Base-by-base conservation (phyloP, 257 asterid species). In the Nicotiana sylvestris region DNA sequence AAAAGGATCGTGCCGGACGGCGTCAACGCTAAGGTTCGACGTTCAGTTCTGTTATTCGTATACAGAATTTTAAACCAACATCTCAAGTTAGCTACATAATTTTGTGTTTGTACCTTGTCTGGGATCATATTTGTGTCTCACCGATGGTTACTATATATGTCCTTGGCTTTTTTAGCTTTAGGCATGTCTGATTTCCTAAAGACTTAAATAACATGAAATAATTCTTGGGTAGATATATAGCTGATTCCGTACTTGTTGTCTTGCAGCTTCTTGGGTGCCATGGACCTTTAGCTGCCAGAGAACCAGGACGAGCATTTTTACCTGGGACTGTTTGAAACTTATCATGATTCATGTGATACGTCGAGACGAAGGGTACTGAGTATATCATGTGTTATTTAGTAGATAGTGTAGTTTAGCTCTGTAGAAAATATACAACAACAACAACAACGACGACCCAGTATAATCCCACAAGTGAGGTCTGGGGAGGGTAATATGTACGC, bases 21-120 rank as follows among this genome's bases (percentile, higher is more conserved):
- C 37, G 89, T 87, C 76, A 85, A 85, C 77, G 90, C 90, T 51
- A 87, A 87, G 90, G 90, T 87, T 72, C n/a, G 81, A 69, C 60
- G 2, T 11, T 68, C 32, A 32, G 33, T 10, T 30, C 39, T 27
- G 6, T 27, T 25, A 5, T 30, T 25, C 1, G 9, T 9, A 21
- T 32, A 16, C 13, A 32, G 12, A 30, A 30, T 46, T 6, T 30
- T 30, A 66, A 6, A 60, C 10, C 29, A 60, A 12, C 13, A 49
- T 9, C 56, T 49, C 13, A 49, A 10, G 15, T 49, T 49, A 37
- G 43, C 39, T 35, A 35, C 55, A 9, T 49, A 9, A 49, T 49
- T 3, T 21, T 49, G 2, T 49, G 12, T 16, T n/a, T 49, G 10
- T 49, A 49, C 35, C 17, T 10, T 18, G 0, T 17, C 6, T 15